Evolutionary conservation across 257 asterid species (phyloP).

Genomic region (Solanum corneliomulleri): DNA sequence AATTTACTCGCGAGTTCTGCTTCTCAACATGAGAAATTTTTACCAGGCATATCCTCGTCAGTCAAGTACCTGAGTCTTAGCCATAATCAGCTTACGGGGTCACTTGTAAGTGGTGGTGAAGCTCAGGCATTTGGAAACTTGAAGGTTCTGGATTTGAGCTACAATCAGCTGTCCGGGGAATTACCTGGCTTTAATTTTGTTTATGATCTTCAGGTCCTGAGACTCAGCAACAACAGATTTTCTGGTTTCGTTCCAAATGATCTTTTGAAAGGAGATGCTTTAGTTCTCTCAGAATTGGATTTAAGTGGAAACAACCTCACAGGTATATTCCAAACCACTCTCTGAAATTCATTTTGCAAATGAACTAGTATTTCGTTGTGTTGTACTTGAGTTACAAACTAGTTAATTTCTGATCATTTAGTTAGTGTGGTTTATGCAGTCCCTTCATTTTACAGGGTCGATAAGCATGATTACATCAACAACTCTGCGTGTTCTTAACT

Average conservation of each 20-base stretch:
- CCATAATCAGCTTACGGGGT: conserved; percentile 58
- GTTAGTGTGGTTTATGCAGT: background rate
- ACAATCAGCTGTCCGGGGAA: conserved; percentile 79
- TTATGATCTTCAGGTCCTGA: conserved; percentile 79
- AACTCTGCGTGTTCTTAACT: conserved; percentile 52
- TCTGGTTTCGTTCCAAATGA: conserved; percentile 68
- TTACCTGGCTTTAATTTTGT: conserved; percentile 80
- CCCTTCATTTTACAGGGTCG: conserved; percentile 38
- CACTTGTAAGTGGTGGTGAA: conserved; percentile 51
- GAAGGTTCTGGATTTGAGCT: conserved; percentile 85
- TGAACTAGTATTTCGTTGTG: background rate
- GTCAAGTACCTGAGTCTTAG: conserved; percentile 69
- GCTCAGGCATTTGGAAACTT: conserved; percentile 63
- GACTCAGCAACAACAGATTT: conserved; percentile 65
- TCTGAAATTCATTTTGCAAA: background rate
- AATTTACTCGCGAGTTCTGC: conserved; percentile 48
- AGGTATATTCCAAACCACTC: conserved; percentile 29
- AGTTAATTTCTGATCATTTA: background rate
- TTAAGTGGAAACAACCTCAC: conserved; percentile 86
- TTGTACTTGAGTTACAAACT: background rate
- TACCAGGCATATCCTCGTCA: conserved; percentile 47
- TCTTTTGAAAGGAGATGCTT: conserved; percentile 78
- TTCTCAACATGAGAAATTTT: conserved; percentile 31
- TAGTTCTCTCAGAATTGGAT: conserved; percentile 71
- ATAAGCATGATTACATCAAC: conserved; percentile 79